Percentiles rank a stretch among this genome's conserved stretches.
phyloP scores from a whole-genome alignment of 805 yeast genomes.

The Metschnikowia hibisci region DNA sequence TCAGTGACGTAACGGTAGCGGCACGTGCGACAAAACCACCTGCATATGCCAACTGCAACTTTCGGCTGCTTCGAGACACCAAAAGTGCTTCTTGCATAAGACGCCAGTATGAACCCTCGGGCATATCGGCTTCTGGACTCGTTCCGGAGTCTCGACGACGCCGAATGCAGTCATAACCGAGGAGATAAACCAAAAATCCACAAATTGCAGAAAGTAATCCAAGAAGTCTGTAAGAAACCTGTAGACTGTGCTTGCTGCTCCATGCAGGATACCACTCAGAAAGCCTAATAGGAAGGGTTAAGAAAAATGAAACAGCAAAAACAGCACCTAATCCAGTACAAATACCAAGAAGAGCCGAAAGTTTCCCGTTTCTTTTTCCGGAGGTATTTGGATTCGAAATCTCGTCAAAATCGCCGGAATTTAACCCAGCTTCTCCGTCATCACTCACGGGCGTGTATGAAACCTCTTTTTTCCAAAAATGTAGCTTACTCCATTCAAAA shows the following conservation, averaged over 20 bases:
- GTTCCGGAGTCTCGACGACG: constrained; percentile 26
- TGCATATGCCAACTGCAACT: constrained; percentile 52
- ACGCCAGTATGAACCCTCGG: constrained; percentile 28
- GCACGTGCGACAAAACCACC: constrained; percentile 65
- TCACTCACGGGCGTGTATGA: not conserved
- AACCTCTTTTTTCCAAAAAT: constrained; percentile 21
- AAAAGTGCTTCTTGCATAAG: constrained; percentile 46
- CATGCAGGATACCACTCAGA: constrained; percentile 33
- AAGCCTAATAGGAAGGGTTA: constrained; percentile 54
- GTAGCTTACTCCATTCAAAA: constrained; percentile 27
- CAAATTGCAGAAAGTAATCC: constrained; percentile 39
- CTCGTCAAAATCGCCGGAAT: not conserved
- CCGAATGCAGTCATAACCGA: constrained; percentile 43
- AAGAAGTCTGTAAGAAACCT: constrained; percentile 46
- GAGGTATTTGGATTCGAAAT: constrained; percentile 1
- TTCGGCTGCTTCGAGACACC: constrained; percentile 43
- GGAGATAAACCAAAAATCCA: constrained; percentile 36
- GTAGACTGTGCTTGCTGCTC: constrained; percentile 39
- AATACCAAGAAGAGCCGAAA: constrained; percentile 59
- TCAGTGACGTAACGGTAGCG: constrained; percentile 52
- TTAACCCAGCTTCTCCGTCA: not conserved
- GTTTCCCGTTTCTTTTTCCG: constrained; percentile 39
- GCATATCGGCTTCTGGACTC: constrained; percentile 9
- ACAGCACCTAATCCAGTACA: constrained; percentile 67
- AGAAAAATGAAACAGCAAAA: constrained; percentile 50